Conservation (phyloP, 2,329 filamentous ascomycete species). For the Nemania serpens region DNA sequence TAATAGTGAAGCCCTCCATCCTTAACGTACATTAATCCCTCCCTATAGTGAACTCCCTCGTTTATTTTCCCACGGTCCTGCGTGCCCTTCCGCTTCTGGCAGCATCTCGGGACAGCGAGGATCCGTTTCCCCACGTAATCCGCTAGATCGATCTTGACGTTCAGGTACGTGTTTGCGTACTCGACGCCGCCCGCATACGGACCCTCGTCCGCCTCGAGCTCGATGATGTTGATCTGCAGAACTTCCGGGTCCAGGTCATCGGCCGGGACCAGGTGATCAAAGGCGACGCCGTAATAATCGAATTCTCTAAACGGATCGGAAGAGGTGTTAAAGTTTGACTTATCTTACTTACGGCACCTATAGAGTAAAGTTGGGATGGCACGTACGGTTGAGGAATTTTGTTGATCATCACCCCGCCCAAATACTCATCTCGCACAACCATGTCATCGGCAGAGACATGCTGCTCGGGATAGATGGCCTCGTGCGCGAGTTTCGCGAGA, state of each 20-base stretch:
- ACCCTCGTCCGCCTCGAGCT: slow-evolving; percentile 37
- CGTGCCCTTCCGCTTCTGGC: slow-evolving; percentile 12
- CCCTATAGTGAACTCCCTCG: too few species aligned
- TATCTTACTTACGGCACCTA: too few species aligned
- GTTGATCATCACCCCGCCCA: slow-evolving; percentile 8
- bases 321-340: too few species aligned
- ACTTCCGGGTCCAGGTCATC: slow-evolving; percentile 46
- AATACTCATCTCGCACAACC: slow-evolving; percentile 9
- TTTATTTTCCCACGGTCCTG: slow-evolving; percentile 12
- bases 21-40: too few species aligned
- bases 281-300: slow-evolving; percentile 50
- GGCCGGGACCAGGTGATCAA: slow-evolving; percentile 46
- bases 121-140: slow-evolving; percentile 2
- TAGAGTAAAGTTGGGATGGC: too few species aligned
- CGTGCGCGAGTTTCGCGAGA: slow-evolving; percentile 25
- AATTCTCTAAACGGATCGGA: too few species aligned
- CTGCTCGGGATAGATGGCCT: slow-evolving; percentile 17
- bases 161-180: slow-evolving; percentile 44
- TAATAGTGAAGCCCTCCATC: too few species aligned
- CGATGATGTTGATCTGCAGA: slow-evolving; percentile 49
- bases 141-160: slow-evolving; percentile 1
- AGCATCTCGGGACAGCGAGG: slow-evolving; percentile 4
- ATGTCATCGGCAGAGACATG: not conserved
- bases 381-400: too few species aligned
- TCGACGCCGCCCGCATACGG: too few species aligned